phyloP scores from a whole-genome alignment of 202 grass and related monocot species.

The Miscanthus sacchariflorus region DNA sequence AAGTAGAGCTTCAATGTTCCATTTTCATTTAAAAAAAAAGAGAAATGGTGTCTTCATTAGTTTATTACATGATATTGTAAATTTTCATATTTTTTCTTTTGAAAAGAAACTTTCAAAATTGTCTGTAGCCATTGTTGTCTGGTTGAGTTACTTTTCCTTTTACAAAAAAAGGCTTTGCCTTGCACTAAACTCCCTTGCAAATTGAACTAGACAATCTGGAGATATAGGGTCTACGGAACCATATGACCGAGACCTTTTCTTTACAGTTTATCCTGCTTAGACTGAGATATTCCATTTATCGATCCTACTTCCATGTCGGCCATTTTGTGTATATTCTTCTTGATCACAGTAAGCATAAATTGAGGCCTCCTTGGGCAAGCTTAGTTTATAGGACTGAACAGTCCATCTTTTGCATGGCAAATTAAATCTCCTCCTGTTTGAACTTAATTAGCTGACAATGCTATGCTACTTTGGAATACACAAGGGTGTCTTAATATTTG shows the following conservation, averaged over 20 bases:
- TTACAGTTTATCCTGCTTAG: background rate
- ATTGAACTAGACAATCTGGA: background rate
- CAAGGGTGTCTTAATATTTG: background rate
- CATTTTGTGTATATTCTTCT: background rate
- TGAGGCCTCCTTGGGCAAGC: background rate
- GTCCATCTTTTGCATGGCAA: background rate
- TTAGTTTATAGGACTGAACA: background rate
- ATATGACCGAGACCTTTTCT: background rate
- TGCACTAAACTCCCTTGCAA: background rate
- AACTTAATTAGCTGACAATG: background rate
- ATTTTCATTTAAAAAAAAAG: slow-evolving; percentile 1
- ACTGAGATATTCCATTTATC: background rate
- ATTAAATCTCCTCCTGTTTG: background rate
- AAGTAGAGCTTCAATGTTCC: background rate
- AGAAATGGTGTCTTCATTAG: background rate
- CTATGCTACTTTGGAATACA: background rate
- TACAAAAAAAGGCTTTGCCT: background rate
- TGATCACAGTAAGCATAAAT: slow-evolving; percentile 11
- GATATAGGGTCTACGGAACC: background rate
- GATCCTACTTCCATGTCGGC: background rate
- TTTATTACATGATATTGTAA: background rate
- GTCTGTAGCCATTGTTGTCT: background rate
- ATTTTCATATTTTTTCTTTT: background rate
- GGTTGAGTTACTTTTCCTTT: background rate
- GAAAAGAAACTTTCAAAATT: background rate